Base-by-base conservation (phyloP, 129 eudicot species). In the Mikania micrantha region DNA sequence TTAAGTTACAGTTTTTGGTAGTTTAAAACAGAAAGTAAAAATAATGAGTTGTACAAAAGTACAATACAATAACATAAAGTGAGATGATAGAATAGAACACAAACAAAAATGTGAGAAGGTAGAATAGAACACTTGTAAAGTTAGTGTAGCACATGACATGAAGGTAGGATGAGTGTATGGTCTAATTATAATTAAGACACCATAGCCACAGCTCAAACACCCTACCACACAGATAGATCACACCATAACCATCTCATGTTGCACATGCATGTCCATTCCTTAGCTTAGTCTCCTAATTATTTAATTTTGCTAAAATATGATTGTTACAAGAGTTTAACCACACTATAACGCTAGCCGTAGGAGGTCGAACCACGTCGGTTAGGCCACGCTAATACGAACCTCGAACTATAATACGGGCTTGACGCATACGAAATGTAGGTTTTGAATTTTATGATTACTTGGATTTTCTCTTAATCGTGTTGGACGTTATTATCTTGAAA, bases 171-270 rank as follows among this genome's bases (percentile, higher is more conserved):
- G 78, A 73, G 52, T 45, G 56, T 24, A 76, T 27, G 60, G 72
- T 29, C 63, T 64, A 54, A 73, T 73, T 73, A 73, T 36, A 36
- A 6, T 8, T 73, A 64, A 58, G 68, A 71, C 77, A 49, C 77
- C 77, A 73, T 73, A 48, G 54, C 74, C 75, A 76, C 80, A 76
- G 80, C 80, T 76, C 80, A 68, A 76, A 35, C 75, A 69, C 75
- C 75, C 70, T 60, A 76, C 69, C 69, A 68, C 80, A 76, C 80
- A 76, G 80, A 68, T 76, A 69, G 80, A 76, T 76, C 38, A 76
- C 70, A 76, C 62, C 80, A 75, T 75, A 73, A 75, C 69, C 62
- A 56, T 73, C 70, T 67, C 75, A 56, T 56, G 4, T 47, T 25
- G 22, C 58, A 59, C 65, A 59, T 59, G 65, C 11, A 32, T 32